phyloP scores from a whole-genome alignment of 805 yeast species.

The Nakazawaea anatomiae region DNA sequence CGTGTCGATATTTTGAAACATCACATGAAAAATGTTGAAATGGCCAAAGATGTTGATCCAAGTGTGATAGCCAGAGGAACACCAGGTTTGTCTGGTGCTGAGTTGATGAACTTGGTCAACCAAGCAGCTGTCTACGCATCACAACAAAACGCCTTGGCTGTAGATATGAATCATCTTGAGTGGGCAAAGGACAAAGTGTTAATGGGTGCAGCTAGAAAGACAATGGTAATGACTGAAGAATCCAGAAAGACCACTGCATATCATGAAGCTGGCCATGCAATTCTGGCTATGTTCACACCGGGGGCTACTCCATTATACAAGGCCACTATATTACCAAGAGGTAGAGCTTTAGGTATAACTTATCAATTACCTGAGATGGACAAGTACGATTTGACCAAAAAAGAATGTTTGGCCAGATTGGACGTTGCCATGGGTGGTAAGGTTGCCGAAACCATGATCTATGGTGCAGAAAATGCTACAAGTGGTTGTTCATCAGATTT shows the following conservation, averaged over 20 bases:
- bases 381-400: conserved; percentile 86
- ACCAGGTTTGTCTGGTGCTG: conserved; percentile 98
- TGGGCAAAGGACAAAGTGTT: conserved; percentile 99
- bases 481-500: conserved; percentile 94
- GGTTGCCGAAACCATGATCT: conserved; percentile 89
- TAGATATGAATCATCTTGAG: conserved; percentile 87
- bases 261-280: conserved; percentile 99
- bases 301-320: conserved; percentile 95
- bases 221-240: conserved; percentile 97
- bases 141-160: conserved; percentile 84
- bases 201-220: conserved; percentile 96
- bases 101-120: conserved; percentile 88
- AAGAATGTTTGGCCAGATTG: conserved; percentile 83
- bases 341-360: conserved; percentile 93
- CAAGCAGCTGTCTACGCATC: conserved; percentile 98
- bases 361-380: conserved; percentile 98
- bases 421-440: conserved; percentile 99
- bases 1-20: conserved; percentile 87
- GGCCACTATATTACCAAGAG: conserved; percentile 95
- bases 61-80: conserved; percentile 92
- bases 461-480: conserved; percentile 89
- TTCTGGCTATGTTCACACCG: conserved; percentile 90
- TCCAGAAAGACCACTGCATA: conserved; percentile 90
- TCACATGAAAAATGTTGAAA: conserved; percentile 87
- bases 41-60: conserved; percentile 81